Base-by-base conservation (phyloP, 495 filamentous ascomycete species). In the Podospora fimiseda region DNA sequence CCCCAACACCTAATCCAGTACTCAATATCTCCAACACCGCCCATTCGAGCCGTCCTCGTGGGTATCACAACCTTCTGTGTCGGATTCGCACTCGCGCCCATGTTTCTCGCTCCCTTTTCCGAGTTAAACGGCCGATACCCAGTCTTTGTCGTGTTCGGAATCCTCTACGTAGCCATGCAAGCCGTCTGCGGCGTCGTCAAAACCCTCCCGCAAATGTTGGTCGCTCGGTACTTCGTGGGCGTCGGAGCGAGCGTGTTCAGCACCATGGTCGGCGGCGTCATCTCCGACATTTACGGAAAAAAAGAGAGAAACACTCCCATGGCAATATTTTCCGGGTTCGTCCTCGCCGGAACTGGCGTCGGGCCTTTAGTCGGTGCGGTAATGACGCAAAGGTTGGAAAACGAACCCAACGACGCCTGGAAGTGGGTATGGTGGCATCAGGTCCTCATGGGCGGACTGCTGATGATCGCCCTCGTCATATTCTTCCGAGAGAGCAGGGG, bases 401-500 rank as follows among this genome's bases (percentile, higher is more conserved):
- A 38, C 9, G 3, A 38, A 6, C 30, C 24, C 4, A 14, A 49
- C 50, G 20, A 47, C 56, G 16, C 68, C 20, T 96, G 91, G 92
- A 80, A 88, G 54, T 96, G 90, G 91, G 78, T 94, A 5, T 95
- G 95, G 70, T 94, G 86, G 74, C 76, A 91, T 15, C 90, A 96
- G 58, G 82, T 85, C 4, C 89, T 96, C 20, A 71, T 79, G 19
- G 77, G 80, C 50, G 85, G 75, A 0, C 61, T 83, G 37, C 66
- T 89, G 43, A 83, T 94, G 56, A 45, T 73, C 16, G 63, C 75
- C 3, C 73, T 90, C 13, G 80, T 80, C 24, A 54, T 86, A 8
- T 79, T 85, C 46, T 88, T 96, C 63, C 83, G 81, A 49, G 92
- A 97, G 66, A 95, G 89, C 7, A 74, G 92, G 13, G 91, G 89